Base-by-base conservation (phyloP, 2,329 filamentous ascomycete genomes). In the Didymella segeticola region DNA sequence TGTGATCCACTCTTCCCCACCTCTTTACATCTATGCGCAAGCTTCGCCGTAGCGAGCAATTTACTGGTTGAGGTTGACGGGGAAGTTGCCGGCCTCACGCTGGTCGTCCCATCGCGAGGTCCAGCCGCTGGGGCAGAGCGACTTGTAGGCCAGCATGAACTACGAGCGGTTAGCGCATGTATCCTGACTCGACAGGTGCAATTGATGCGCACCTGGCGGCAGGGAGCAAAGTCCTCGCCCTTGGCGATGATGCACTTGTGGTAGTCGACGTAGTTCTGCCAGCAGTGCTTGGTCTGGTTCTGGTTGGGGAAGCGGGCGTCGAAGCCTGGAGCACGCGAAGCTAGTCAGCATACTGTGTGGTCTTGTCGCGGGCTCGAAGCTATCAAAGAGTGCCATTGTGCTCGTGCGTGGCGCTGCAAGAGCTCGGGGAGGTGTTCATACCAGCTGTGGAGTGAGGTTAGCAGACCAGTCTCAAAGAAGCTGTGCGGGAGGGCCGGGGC, bases 231-330 rank as follows among this genome's bases (percentile, higher is more conserved):
- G 77, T 97, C 93, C 84, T 98, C 93, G 80, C 93, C 93, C 87
- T 98, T 98, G 81, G 93, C 93, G 77, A 89, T 83, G 80, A 97
- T 92, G 85, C 95, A 99, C 87, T 99, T 99, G 88, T 99, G 91
- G 86, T 99, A 98, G 81, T 99, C 95, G 83, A 99, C 95, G 82
- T 99, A 99, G 87, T 99, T 99, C 80, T 99, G 96, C 95, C 95
- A 99, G 91, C 95, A 99, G 87, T 99, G 93, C 89, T 97, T 97
- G 82, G 93, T 88, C 79, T 95, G 91, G 84, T 99, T 99, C 84
- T 87, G 83, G 85, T 99, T 96, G 75, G 95, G 95, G 84, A 98
- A 99, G 79, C 95, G 93, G 80, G 95, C 95, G 79, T 99, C 95
- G 83, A 96, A 96, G 84, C 95, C 95, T 97, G 63, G 47, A 43